Conservation (phyloP, 805 yeast species). For the Priceomyces fermenticarens region DNA sequence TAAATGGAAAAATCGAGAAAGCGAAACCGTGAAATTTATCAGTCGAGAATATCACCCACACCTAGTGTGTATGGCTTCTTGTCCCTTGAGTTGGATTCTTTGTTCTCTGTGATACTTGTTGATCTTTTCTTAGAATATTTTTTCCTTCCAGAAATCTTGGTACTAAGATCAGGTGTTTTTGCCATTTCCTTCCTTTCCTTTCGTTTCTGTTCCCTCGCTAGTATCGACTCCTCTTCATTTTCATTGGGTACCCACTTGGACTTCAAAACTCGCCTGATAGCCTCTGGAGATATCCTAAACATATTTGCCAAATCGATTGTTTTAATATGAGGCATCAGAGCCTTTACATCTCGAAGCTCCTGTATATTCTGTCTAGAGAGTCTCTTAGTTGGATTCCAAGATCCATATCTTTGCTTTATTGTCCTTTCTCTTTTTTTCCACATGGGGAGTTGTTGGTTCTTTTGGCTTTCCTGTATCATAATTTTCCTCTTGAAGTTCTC, state of each 20-base stretch:
- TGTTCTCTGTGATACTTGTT: not conserved
- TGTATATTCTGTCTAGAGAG: conserved; percentile 69
- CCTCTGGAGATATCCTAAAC: conserved; percentile 76
- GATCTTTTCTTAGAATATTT: not conserved
- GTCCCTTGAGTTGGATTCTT: not conserved
- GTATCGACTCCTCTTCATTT: conserved; percentile 45
- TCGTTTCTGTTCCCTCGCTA: conserved; percentile 48
- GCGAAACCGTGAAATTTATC: not conserved
- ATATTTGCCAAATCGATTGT: conserved; percentile 57
- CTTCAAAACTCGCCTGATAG: conserved; percentile 72
- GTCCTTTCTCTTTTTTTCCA: conserved; percentile 75
- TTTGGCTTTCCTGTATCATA: conserved; percentile 34
- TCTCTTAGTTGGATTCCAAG: conserved; percentile 67
- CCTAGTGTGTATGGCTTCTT: conserved; percentile 18
- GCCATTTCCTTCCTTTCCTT: conserved; percentile 7
- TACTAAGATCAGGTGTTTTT: no score
- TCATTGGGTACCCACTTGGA: conserved; percentile 71
- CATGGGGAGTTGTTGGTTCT: conserved; percentile 35
- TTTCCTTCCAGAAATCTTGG: not conserved
- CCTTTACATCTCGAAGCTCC: conserved; percentile 55
- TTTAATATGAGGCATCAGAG: conserved; percentile 56
- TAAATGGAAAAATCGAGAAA: not conserved
- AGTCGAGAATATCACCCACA: conserved; percentile 25
- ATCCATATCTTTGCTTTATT: conserved; percentile 56
- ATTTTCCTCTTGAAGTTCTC: conserved; percentile 14